Evolutionary conservation across 306 rosid genomes (phyloP), one percentile per base, ranked within the genome.

Genomic region (Prunus dulcis): DNA sequence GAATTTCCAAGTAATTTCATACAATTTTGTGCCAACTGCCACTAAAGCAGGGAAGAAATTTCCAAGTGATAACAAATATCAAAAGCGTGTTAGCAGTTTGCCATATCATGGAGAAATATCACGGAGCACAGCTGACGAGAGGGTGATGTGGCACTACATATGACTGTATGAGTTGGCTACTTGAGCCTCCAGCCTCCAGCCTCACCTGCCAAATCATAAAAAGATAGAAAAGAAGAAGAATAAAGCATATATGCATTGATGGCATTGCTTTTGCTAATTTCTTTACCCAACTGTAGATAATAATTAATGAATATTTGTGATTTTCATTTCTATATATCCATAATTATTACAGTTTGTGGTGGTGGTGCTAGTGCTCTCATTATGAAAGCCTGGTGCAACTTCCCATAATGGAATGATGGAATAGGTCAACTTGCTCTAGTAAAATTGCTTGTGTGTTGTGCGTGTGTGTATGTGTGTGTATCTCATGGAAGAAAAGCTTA

Each of bases 361-460:
- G 87, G 81, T 67, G 74, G 72, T 68, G 73, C 72, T 41, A 78
- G 45, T 78, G 78, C 68, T 84, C 80, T 66, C 79, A 55, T 72
- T 66, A 74, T 43, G 72, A 41, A 45, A 38, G 64, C 68, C 55
- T 55, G 49, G 71, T 61, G 85, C 68, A 38, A 66, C 65, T 64
- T 61, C 63, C 55, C 62, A 77, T 49, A 30, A 62, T 74, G 67
- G 76, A 19, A 51, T 28, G 79, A 9, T 43, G 43, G 63, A 4
- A 41, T 41, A 51, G n/a, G 81, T 73, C 90, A 65, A 82, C 79
- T 23, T 63, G 17, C 51, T 41, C 41, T 6, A 58, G 64, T 51
- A 81, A 79, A 65, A 60, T 23, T 46, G 77, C 69, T 18, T 18
- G 20, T 63, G 68, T 60, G 23, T 27, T 12, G 5, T 62, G 25